Percentiles rank a stretch among this genome's conserved stretches.
phyloP scores from a whole-genome alignment of 108 stramenopile species.

The Fragilariopsis cylindrus region DNA sequence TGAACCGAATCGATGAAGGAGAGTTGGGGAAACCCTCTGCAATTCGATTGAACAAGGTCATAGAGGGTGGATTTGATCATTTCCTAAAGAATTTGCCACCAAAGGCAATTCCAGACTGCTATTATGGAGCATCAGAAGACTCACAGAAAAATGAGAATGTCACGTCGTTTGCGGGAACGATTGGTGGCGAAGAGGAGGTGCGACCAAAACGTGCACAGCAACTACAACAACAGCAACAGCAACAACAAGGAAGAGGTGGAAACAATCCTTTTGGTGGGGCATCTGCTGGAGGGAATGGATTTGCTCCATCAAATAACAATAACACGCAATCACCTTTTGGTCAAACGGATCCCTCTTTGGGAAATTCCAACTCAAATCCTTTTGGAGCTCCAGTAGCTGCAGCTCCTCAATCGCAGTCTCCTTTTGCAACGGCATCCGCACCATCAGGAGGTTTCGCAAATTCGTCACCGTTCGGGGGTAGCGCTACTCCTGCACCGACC shows the following conservation, averaged over 20 bases:
- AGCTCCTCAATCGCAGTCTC: conserved; percentile 22
- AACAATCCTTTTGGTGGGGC: conserved; percentile 10
- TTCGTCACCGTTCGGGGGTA: conserved; percentile 6
- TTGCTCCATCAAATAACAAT: neutral
- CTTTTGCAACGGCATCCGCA: conserved; percentile 26
- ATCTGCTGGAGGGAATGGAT: neutral
- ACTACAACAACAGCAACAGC: neutral
- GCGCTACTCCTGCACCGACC: neutral
- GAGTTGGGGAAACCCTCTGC: conserved; percentile 73
- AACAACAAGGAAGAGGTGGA: neutral
- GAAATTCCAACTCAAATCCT: neutral
- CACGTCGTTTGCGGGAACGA: conserved; percentile 45
- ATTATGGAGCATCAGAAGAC: conserved; percentile 36
- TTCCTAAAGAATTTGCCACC: conserved; percentile 56
- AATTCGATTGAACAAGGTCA: conserved; percentile 66
- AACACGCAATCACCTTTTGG: neutral
- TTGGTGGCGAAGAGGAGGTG: conserved; percentile 20
- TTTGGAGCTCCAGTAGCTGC: conserved; percentile 12
- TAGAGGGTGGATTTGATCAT: conserved; percentile 60
- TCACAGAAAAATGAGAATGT: conserved; percentile 15
- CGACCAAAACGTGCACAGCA: neutral
- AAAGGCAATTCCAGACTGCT: conserved; percentile 64
- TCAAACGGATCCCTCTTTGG: too few relatives aligned
- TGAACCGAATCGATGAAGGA: conserved; percentile 73
- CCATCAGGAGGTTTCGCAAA: neutral